A percentile compares a stretch with the other conserved stretches of the same genome.
phyloP scores from a whole-genome alignment of 805 yeast genomes.

The Candida bentonensis region DNA sequence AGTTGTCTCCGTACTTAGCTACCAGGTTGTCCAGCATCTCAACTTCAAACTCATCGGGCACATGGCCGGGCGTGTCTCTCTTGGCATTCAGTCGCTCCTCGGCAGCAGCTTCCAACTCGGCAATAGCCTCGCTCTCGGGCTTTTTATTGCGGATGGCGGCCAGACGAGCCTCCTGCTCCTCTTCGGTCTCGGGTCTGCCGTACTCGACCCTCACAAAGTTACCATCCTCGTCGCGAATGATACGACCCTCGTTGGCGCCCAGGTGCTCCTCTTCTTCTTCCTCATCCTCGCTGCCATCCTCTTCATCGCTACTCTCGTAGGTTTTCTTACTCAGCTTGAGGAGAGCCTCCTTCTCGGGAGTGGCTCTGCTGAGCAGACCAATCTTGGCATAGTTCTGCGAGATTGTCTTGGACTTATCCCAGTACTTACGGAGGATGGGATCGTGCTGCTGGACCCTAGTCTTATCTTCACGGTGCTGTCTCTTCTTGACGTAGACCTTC shows the following conservation, averaged over 20 bases:
- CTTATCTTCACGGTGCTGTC: conserved; percentile 58
- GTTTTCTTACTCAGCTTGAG: conserved; percentile 16
- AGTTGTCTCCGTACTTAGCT: conserved; percentile 77
- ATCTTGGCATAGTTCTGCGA: conserved; percentile 74
- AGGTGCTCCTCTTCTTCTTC: conserved; percentile 46
- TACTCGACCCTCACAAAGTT: conserved; percentile 53
- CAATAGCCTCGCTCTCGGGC: conserved; percentile 42
- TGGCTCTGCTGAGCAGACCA: conserved; percentile 62
- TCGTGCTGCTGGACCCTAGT: conserved; percentile 56
- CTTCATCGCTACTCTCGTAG: conserved; percentile 13
- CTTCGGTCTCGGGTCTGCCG: conserved; percentile 36
- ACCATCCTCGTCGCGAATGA: conserved; percentile 56
- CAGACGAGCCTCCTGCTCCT: conserved; percentile 14
- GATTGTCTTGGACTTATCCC: conserved; percentile 76
- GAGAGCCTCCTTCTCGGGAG: conserved; percentile 35
- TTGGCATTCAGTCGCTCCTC: conserved; percentile 30
- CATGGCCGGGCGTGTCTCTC: conserved; percentile 25
- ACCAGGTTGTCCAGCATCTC: conserved; percentile 55
- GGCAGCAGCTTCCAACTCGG: conserved; percentile 44
- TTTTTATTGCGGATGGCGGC: conserved; percentile 9
- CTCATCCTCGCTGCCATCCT: conserved; percentile 25
- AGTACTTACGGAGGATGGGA: conserved; percentile 73
- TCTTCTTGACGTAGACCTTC: conserved; percentile 41
- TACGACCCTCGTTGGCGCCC: conserved; percentile 55
- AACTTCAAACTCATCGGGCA: conserved; percentile 56